Evolutionary conservation across 306 rosid species (phyloP), one percentile per base, ranked within the genome.

Genomic region (Medicago ruthenica): DNA sequence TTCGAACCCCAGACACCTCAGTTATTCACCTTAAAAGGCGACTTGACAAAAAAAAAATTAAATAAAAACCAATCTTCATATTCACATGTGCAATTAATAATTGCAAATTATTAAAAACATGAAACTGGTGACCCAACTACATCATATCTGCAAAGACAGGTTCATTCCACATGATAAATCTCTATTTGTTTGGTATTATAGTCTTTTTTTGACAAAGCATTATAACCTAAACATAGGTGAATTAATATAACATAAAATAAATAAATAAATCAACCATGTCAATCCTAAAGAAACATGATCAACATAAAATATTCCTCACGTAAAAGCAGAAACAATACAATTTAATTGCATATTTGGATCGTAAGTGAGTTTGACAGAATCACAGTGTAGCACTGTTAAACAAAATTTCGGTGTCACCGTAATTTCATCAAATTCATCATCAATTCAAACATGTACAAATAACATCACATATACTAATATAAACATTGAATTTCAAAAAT

Each of bases 71-170:
- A 9, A 41, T 65, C 37, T 42, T n/a, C 75, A 36, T 22, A 12
- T 67, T 69, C 73, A 51, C 54, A 70, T 50, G 39, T 18, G 47
- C 47, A 37, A 44, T 18, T 41, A 60, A 63, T 58, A 58, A 58
- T 58, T 58, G 39, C 4, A 6, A 40, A 66, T 11, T 17, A 48
- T 31, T 47, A 58, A 67, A 69, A 31, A 13, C 15, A 45, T 39
- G 79, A 64, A 70, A 71, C 60, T 64, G 21, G 8, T 55, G 36
- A 37, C 8, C 66, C 22, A 75, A 48, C 65, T 58, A 65, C 18
- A 55, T 16, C 62, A 69, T 53, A 48, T 68, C 24, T 20, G 16
- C 54, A 44, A 53, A 76, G 36, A 37, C 17, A 67, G 10, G 39
- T 67, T 21, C 50, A 13, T 7, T 5, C 42, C 36, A 55, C 36